Conservation (phyloP, 2,329 filamentous ascomycete species). For the Coniochaeta hoffmannii region DNA sequence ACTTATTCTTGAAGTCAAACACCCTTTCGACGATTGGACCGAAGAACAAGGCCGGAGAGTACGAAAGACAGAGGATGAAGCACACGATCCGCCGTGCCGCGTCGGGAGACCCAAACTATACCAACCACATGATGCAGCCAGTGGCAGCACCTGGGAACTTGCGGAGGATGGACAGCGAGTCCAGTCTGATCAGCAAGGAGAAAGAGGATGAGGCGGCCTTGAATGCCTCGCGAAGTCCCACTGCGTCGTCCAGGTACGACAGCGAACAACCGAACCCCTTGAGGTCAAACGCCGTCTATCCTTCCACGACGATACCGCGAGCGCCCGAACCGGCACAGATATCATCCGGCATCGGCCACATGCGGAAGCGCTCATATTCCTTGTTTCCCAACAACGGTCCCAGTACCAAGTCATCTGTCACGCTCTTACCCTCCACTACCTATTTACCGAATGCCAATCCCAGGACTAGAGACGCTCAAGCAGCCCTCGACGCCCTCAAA, state of each 20-base stretch:
- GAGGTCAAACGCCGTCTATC: constrained; percentile 22
- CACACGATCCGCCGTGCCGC: constrained; percentile 31
- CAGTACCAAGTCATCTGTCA: constrained; percentile 21
- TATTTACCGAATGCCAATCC: constrained; percentile 25
- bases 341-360: constrained; percentile 18
- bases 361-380: constrained; percentile 30
- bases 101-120: constrained; percentile 19
- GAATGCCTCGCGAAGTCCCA: constrained; percentile 15
- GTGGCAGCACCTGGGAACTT: constrained; percentile 20
- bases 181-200: constrained; percentile 22
- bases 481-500: constrained; percentile 22
- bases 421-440: constrained; percentile 39
- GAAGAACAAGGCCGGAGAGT: constrained; percentile 37
- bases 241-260: constrained; percentile 11
- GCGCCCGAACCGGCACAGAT: constrained; percentile 23
- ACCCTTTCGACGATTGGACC: constrained; percentile 47
- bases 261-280: constrained; percentile 23
- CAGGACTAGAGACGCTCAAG: constrained; percentile 4
- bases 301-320: constrained; percentile 14
- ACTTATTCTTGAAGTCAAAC: constrained; percentile 60
- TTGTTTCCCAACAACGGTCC: constrained; percentile 28
- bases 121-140: constrained; percentile 27
- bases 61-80: constrained; percentile 34
- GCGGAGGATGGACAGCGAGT: constrained; percentile 25
- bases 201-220: constrained; percentile 25